Evolutionary conservation across 2,329 filamentous ascomycete genomes (phyloP).

Genomic region (Elsinoe arachidis): DNA sequence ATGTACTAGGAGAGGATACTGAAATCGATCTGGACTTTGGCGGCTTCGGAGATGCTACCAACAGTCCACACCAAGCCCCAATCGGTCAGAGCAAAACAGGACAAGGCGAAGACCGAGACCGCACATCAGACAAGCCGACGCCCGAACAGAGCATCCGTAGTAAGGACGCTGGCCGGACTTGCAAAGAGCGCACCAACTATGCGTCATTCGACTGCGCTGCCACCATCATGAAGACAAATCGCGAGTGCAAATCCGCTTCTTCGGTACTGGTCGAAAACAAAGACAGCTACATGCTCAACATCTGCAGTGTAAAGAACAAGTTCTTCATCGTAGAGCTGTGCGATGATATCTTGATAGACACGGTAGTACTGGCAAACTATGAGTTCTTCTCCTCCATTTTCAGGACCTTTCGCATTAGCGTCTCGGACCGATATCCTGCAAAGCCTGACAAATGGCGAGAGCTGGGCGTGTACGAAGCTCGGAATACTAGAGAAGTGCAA

Average conservation of each 20-base stretch:
- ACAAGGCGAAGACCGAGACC: conserved; percentile 1
- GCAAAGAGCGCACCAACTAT: conserved; percentile 96
- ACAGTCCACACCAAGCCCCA: background rate
- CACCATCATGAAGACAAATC: conserved; percentile 82
- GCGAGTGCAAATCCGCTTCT: conserved; percentile 76
- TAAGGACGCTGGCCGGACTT: conserved; percentile 93
- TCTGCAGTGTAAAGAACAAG: conserved; percentile 79
- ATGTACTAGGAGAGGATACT: conserved; percentile 74
- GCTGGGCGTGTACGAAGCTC: conserved; percentile 78
- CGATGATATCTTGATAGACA: conserved; percentile 79
- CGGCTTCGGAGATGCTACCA: conserved; percentile 45
- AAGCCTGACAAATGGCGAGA: conserved; percentile 89
- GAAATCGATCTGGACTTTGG: conserved; percentile 72
- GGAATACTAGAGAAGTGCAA: conserved; percentile 88
- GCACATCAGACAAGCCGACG: background rate
- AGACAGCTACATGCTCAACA: conserved; percentile 95
- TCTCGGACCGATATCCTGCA: conserved; percentile 88
- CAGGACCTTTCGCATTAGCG: conserved; percentile 79
- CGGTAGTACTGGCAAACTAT: conserved; percentile 93
- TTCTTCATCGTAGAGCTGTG: conserved; percentile 92
- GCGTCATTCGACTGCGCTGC: conserved; percentile 96
- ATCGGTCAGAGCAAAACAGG: conserved; percentile 9
- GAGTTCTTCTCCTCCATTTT: conserved; percentile 99
- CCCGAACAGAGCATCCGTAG: conserved; percentile 47
- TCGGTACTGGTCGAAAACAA: conserved; percentile 93